Base-by-base conservation (phyloP, 768 basidiomycete species). In the Boletus patriciae region DNA sequence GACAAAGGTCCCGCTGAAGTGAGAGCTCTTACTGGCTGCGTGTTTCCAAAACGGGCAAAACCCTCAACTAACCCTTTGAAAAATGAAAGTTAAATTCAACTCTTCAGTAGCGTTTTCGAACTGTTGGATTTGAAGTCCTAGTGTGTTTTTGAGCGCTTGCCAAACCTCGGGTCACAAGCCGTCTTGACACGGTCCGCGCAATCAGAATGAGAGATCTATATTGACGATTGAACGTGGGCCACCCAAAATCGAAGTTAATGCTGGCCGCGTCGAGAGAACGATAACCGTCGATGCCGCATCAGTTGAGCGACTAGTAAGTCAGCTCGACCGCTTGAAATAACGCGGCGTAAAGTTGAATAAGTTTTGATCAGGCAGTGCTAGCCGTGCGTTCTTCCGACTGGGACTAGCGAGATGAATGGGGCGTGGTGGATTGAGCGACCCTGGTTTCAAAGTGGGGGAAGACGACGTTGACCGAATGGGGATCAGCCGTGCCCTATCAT, bases 171-270 rank as follows among this genome's bases (percentile, higher is more conserved):
- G 15, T 44, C 18, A 34, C 42, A 23, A 3, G 36, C 25, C 15
- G 43, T 42, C 57, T 34, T 21, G 18, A n/a, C 40, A 29, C 57
- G 53, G 63, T n/a, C 57, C 50, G 54, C 38, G 31, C 49, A 40
- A 23, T 41, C 59, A 56, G 58, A 41, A 41, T 46, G 52, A 52
- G 52, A 61, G 43, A 23, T 23, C 21, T 23, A 25, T 19, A 46
- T 49, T 19, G 38, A 46, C 31, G 21, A 41, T 31, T 46, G 37
- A 44, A 29, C 40, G 34, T 33, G 46, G 29, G 11, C 34, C 41
- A 38, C 29, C 48, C 15, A 23, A 52, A n/a, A 34, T 29, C 10
- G 46, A 44, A 36, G 21, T 16, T n/a, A 23, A 46, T 21, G 27
- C 19, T 46, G 16, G 34, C 40, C 33, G n/a, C n/a, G 12, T 42